Conservation (phyloP, 2,329 filamentous ascomycete genomes). For the Colletotrichum sp. region DNA sequence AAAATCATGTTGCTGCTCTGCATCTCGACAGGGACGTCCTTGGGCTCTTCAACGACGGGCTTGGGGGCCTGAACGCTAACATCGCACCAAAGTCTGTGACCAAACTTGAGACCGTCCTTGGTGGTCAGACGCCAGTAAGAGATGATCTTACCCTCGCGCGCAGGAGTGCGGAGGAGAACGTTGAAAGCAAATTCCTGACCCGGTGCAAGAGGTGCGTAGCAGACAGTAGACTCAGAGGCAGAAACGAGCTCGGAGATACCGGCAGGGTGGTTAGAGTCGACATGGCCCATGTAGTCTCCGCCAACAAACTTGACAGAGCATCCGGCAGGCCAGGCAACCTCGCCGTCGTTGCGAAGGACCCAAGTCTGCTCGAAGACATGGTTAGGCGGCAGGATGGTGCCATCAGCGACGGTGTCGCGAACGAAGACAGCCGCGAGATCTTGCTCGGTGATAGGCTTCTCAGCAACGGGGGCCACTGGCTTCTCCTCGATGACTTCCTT, state of each 20-base stretch:
- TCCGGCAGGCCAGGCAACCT: constrained; percentile 81
- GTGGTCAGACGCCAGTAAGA: constrained; percentile 97
- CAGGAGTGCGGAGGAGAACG: constrained; percentile 81
- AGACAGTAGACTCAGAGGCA: constrained; percentile 83
- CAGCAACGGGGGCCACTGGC: constrained; percentile 24
- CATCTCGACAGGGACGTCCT: constrained; percentile 32
- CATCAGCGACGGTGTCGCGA: constrained; percentile 79
- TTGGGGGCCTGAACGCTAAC: constrained; percentile 66
- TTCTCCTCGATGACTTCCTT: constrained; percentile 26
- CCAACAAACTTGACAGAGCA: constrained; percentile 91
- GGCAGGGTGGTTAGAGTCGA: constrained; percentile 81
- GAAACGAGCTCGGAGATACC: constrained; percentile 77
- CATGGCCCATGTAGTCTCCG: constrained; percentile 94
- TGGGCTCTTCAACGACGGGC: constrained; percentile 36
- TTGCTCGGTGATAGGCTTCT: constrained; percentile 24
- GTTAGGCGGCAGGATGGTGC: constrained; percentile 72
- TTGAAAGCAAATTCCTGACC: constrained; percentile 83
- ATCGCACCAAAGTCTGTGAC: constrained; percentile 95
- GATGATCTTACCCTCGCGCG: constrained; percentile 78
- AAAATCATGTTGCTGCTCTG: constrained; percentile 84
- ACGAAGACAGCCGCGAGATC: constrained; percentile 68
- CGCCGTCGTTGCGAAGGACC: constrained; percentile 87
- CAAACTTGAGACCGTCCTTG: constrained; percentile 80
- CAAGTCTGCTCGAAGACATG: constrained; percentile 87
- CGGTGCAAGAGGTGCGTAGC: constrained; percentile 70